Evolutionary conservation across 495 filamentous ascomycete species (phyloP), one percentile per base, ranked within the genome.

Genomic region (Penicillium goetzii): DNA sequence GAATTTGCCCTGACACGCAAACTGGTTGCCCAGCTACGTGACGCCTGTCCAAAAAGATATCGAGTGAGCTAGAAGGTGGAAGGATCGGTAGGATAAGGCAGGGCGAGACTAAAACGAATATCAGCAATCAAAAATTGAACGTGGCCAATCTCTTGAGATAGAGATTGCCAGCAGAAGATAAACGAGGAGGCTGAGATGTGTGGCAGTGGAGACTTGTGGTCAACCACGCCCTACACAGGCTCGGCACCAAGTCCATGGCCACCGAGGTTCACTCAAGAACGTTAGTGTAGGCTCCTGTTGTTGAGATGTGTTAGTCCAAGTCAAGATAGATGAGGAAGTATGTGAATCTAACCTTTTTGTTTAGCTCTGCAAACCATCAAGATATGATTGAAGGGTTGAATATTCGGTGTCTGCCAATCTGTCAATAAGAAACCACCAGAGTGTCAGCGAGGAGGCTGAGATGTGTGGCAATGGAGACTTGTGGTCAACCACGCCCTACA

Each of bases 261-360:
- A 21, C 19, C 41, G 41, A 45, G 41, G 41, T 45, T 45, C 41
- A 45, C 41, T 21, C 41, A 45, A 45, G 41, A 45, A 45, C 41
- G 41, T 45, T 23, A 45, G 41, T 45, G 41, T 45, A 47, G 41
- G 41, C 41, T 47, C n/a, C 41, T 47, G 19, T 1, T 21, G 36
- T 32, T 2, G 28, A 2, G 10, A 38, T 2, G 2, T 38, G 36
- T 38, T 38, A 38, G 36, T 15, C 4, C 1, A 34, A 38, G 11
- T 10, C 36, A 11, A 9, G 11, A 10, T 11, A 15, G 14, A 17
- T 38, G 1, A 23, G 9, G 41, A 30, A 30, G 9, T 8, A 9
- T 3, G 4, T 3, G 17, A 45, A 2, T 2, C n/a, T 12, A 2
- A 7, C n/a, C 41, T 21, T 23, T 45, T 14, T 45, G 41, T 45